phyloP scores from a whole-genome alignment of 257 asterid genomes.

The Primulina huaijiensis region DNA sequence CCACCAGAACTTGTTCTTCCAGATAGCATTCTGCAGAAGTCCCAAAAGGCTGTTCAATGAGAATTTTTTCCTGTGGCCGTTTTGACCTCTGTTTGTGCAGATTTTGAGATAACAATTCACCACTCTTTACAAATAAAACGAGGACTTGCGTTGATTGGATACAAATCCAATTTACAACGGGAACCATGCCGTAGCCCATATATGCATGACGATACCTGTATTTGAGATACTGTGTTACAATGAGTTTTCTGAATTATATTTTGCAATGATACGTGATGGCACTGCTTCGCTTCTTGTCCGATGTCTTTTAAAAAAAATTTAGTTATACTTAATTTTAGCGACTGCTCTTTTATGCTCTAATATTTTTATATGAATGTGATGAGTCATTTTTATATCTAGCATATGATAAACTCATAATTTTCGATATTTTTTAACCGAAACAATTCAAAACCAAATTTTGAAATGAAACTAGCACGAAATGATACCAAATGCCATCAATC shows the following conservation, averaged over 20 bases:
- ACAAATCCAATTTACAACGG: neutral
- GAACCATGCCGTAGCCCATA: neutral
- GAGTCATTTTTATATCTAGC: neutral
- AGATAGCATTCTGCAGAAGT: constrained; percentile 61
- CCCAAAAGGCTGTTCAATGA: constrained; percentile 48
- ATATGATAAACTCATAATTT: neutral
- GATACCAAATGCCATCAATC: neutral
- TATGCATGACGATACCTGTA: neutral
- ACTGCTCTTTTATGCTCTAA: neutral
- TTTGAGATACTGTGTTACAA: neutral
- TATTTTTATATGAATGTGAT: too few species aligned
- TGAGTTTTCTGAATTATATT: neutral
- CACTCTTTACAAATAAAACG: constrained; percentile 28
- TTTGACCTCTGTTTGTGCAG: constrained; percentile 21
- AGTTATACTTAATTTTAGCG: neutral
- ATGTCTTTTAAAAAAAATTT: neutral
- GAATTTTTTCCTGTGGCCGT: constrained; percentile 11
- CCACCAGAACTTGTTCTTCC: constrained; percentile 81
- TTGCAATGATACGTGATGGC: neutral
- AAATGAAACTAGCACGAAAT: neutral
- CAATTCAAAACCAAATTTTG: neutral
- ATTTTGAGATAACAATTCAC: constrained; percentile 20
- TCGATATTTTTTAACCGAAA: too few species aligned
- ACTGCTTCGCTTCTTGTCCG: neutral
- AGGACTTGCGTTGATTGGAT: neutral